phyloP scores from a whole-genome alignment of 352 stramenopile species.

The Pythium dissotocum region DNA sequence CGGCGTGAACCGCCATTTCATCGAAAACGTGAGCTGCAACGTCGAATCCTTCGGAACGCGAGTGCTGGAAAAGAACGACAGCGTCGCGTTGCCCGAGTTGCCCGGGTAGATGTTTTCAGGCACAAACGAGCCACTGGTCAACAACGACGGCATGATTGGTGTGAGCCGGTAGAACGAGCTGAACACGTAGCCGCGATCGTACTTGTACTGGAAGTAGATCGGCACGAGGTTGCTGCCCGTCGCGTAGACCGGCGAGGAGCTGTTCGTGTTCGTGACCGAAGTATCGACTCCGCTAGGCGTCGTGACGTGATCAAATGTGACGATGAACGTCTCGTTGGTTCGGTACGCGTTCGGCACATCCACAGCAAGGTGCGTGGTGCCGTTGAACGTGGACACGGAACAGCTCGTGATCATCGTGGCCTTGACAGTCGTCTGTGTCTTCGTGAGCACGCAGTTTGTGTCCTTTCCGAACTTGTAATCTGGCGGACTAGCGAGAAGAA shows the following conservation, averaged over 20 bases:
- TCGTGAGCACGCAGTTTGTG: constrained; percentile 48
- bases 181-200: constrained; percentile 67
- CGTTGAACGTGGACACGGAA: constrained; percentile 42
- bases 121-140: constrained; percentile 77
- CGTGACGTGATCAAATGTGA: constrained; percentile 65
- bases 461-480: constrained; percentile 64
- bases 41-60: constrained; percentile 49
- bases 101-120: constrained; percentile 86
- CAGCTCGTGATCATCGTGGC: constrained; percentile 21
- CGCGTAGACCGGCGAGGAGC: constrained; percentile 44
- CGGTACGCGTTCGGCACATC: constrained; percentile 52
- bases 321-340: constrained; percentile 59
- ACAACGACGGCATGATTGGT: constrained; percentile 38
- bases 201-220: constrained; percentile 78
- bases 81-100: constrained; percentile 72
- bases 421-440: constrained; percentile 8
- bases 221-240: constrained; percentile 59
- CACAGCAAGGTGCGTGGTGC: constrained; percentile 65
- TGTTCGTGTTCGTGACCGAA: constrained; percentile 21
- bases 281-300: constrained; percentile 47
- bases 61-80: constrained; percentile 77
- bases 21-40: constrained; percentile 58
- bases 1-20: constrained; percentile 62
- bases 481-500: constrained; percentile 68
- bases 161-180: constrained; percentile 65